Evolutionary conservation across 2,329 filamentous ascomycete genomes (phyloP).

Genomic region (Coleophoma crateriformis): DNA sequence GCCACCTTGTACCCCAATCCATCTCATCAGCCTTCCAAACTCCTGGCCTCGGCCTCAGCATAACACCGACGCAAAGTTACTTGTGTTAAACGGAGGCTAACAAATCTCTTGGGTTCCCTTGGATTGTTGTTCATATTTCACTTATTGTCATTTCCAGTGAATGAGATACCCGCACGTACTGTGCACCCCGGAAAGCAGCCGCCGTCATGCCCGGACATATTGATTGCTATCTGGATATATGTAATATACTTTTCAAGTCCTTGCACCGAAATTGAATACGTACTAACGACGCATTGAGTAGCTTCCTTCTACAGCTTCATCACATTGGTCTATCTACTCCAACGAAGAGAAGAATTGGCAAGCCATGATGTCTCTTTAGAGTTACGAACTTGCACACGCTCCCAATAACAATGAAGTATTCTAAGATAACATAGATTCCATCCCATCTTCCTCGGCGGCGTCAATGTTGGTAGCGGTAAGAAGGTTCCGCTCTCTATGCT

Average conservation of each 20-base stretch:
- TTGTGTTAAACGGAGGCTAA: too few relatives aligned
- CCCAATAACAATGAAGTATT: not conserved
- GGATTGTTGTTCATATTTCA: too few relatives aligned
- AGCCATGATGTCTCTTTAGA: slow-evolving; percentile 59
- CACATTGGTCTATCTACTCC: slow-evolving; percentile 50
- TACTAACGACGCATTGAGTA: slow-evolving; percentile 26
- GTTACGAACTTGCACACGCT: slow-evolving; percentile 31
- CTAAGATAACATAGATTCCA: slow-evolving; percentile 46
- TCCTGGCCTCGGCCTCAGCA: too few relatives aligned
- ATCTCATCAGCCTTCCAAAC: too few relatives aligned
- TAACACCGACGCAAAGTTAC: too few relatives aligned
- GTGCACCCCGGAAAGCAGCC: not conserved
- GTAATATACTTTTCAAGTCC: slow-evolving; percentile 34
- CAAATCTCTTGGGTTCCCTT: too few relatives aligned
- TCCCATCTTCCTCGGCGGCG: slow-evolving; percentile 66
- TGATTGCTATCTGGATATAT: slow-evolving; percentile 62
- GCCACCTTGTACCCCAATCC: too few relatives aligned
- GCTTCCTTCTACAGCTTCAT: slow-evolving; percentile 61
- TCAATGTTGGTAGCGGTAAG: slow-evolving; percentile 54
- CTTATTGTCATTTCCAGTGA: too few relatives aligned
- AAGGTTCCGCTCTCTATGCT: not conserved
- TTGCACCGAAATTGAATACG: not conserved
- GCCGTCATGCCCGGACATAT: slow-evolving; percentile 53
- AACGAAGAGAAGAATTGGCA: slow-evolving; percentile 47
- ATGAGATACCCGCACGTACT: too few relatives aligned